Conservation (phyloP, 176 grass and related monocot genomes). For the Eremochloa ophiuroides region DNA sequence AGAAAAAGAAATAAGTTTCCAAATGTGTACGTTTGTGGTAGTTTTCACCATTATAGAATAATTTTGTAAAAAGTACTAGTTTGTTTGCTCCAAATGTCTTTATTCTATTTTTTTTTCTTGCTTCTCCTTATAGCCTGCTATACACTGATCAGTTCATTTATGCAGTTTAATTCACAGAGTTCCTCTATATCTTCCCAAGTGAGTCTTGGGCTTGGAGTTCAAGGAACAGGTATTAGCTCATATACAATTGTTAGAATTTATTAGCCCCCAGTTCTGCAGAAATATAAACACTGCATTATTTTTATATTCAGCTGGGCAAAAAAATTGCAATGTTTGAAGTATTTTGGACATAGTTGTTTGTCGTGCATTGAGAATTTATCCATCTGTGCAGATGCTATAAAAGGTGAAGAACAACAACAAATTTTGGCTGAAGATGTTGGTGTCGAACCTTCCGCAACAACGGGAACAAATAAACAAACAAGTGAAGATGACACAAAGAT, state of each 20-base stretch:
- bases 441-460: slow-evolving; percentile 40
- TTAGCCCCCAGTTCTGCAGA: slow-evolving; percentile 18
- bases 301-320: slow-evolving; percentile 13
- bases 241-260: slow-evolving; percentile 11
- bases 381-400: slow-evolving; percentile 54
- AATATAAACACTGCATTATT: slow-evolving; percentile 21
- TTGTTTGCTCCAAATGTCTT: not conserved
- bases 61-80: not conserved
- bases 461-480: slow-evolving; percentile 59
- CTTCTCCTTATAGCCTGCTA: not conserved
- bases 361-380: slow-evolving; percentile 26
- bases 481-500: slow-evolving; percentile 75
- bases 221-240: slow-evolving; percentile 61
- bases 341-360: not conserved
- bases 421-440: slow-evolving; percentile 57
- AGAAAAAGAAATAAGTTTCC: not conserved
- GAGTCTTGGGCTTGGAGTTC: slow-evolving; percentile 52
- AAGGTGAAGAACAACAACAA: slow-evolving; percentile 63
- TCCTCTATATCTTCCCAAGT: slow-evolving; percentile 60
- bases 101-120: not conserved
- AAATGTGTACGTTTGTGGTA: not conserved
- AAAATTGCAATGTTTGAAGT: slow-evolving; percentile 15
- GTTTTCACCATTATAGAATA: not conserved
- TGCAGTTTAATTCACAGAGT: slow-evolving; percentile 85
- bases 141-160: slow-evolving; percentile 33